Conservation (phyloP, 1,139 yeast genomes). For the Debaryomyces psychrophilus region DNA sequence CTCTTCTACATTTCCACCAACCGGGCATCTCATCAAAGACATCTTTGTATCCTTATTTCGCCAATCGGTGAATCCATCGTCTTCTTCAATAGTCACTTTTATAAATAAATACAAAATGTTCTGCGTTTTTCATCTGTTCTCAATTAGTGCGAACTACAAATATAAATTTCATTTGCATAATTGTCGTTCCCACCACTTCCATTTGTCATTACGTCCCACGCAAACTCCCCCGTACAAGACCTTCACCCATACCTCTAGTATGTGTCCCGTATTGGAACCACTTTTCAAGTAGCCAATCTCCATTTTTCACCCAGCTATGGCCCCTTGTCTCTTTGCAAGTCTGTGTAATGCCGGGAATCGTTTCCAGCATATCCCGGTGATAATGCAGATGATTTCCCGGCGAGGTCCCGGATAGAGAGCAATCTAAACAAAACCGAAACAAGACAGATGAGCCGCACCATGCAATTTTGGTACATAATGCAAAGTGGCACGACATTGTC, state of each 20-base stretch:
- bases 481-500: background rate
- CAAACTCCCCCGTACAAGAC: too few relatives aligned
- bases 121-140: slow-evolving; percentile 1
- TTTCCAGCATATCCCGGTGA: slow-evolving; percentile 1
- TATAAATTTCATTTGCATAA: slow-evolving; percentile 4
- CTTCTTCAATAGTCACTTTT: background rate
- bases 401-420: slow-evolving; percentile 1
- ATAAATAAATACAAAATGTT: slow-evolving; percentile 3
- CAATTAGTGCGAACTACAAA: slow-evolving; percentile 1
- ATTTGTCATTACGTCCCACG: background rate
- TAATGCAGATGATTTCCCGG: slow-evolving; percentile 2
- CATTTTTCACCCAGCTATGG: too few relatives aligned
- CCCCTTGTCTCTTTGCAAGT: background rate
- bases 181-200: background rate
- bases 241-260: background rate
- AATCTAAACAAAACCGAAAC: slow-evolving; percentile 1
- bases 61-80: background rate
- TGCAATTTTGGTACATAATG: background rate
- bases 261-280: too few relatives aligned
- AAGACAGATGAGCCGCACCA: background rate
- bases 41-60: background rate
- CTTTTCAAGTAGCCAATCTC: background rate
- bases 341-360: background rate
- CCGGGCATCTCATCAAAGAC: background rate
- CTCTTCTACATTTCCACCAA: too few relatives aligned